These are phyloP conservation scores for Aspergillus carlsbadensis DNA, from an alignment of 495 filamentous ascomycete species.

Conservation along the genomic window DNA sequence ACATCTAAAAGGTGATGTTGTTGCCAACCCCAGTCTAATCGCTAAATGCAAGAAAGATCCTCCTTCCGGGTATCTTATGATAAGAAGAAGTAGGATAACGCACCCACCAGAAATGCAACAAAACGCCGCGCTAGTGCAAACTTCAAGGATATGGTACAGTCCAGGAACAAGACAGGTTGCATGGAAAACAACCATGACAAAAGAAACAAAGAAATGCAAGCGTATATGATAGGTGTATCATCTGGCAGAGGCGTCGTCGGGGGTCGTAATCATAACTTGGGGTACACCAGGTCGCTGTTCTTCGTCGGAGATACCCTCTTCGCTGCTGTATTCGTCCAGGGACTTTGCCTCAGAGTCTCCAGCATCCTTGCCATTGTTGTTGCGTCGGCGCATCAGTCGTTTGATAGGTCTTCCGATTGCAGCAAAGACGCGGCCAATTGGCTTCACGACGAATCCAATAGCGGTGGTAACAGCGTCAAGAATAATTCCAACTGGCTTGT, in stretches of 20 bases:
- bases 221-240: not conserved
- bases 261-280: slow-evolving; percentile 9
- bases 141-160: not conserved
- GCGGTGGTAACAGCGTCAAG: slow-evolving; percentile 34
- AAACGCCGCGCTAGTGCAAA: not conserved
- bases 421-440: slow-evolving; percentile 22
- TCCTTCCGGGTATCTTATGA: too few relatives aligned
- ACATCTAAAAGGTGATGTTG: too few relatives aligned
- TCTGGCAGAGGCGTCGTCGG: slow-evolving; percentile 4
- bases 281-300: slow-evolving; percentile 8
- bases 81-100: too few relatives aligned
- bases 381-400: not conserved
- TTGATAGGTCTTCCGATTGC: not conserved
- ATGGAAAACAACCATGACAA: not conserved
- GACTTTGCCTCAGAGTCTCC: not conserved
- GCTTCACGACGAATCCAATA: slow-evolving; percentile 29
- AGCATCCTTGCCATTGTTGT: not conserved
- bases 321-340: not conserved
- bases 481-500: slow-evolving; percentile 49
- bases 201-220: not conserved
- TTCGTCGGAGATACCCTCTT: slow-evolving; percentile 5
- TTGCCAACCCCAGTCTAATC: too few relatives aligned
- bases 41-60: too few relatives aligned
- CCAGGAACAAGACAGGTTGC: not conserved
- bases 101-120: not conserved